Percentiles rank a stretch among this genome's conserved stretches.
Evolutionary conservation across 2,329 filamentous ascomycete genomes (phyloP).

Genomic region (Delphinella strobiligena): DNA sequence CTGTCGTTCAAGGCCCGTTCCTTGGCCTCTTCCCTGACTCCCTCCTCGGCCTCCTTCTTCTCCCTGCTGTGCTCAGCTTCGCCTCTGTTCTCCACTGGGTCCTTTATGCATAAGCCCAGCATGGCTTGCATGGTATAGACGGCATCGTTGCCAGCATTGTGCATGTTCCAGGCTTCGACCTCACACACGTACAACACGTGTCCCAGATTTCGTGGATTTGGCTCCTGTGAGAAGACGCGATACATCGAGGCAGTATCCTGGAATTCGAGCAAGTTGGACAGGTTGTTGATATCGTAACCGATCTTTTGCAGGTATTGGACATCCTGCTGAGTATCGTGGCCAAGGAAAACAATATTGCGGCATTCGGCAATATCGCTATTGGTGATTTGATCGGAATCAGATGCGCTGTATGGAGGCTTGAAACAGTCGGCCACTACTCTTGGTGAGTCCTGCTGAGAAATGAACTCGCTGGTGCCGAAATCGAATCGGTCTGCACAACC

Average conservation of each 20-base stretch:
- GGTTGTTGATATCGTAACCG: conserved; percentile 47
- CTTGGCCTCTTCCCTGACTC: conserved; percentile 26
- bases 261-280: conserved; percentile 47
- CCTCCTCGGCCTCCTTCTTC: conserved; percentile 15
- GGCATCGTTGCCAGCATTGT: conserved; percentile 28
- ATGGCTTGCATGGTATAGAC: conserved; percentile 56
- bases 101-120: conserved; percentile 46
- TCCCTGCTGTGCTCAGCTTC: conserved; percentile 14
- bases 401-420: conserved; percentile 39
- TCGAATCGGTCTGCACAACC: conserved; percentile 65
- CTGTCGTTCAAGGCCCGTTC: conserved; percentile 26
- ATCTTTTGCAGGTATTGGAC: conserved; percentile 53
- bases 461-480: conserved; percentile 54
- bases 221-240: conserved; percentile 45
- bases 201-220: conserved; percentile 44
- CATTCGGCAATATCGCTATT: conserved; percentile 9
- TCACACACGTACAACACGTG: conserved; percentile 52
- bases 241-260: conserved; percentile 66
- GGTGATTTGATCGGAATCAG: conserved; percentile 1
- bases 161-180: conserved; percentile 39
- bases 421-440: conserved; percentile 42
- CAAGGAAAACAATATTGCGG: conserved; percentile 63
- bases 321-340: conserved; percentile 60
- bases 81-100: conserved; percentile 20
- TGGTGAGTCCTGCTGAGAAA: conserved; percentile 34